phyloP scores from a whole-genome alignment of 2,329 filamentous ascomycete genomes.

The Beauveria medogensis region DNA sequence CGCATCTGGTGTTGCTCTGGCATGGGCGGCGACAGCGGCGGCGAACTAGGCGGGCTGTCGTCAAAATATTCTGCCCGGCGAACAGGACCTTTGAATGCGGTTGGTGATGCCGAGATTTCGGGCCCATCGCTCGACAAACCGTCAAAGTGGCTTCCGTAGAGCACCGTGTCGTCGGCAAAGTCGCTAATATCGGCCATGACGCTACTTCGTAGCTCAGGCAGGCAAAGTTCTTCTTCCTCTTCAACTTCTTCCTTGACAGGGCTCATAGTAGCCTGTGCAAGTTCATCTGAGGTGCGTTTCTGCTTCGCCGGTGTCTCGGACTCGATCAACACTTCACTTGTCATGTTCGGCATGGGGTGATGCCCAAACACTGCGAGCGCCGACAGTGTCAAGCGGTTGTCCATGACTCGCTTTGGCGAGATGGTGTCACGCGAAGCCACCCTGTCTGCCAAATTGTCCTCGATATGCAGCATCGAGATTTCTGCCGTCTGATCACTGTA shows the following conservation, averaged over 20 bases:
- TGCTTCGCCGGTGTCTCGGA: conserved; percentile 1
- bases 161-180: conserved; percentile 31
- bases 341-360: background rate
- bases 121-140: conserved; percentile 34
- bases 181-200: conserved; percentile 23
- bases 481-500: background rate
- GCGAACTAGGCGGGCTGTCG: conserved; percentile 42
- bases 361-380: background rate
- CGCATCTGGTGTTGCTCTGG: conserved; percentile 11
- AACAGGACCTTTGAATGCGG: conserved; percentile 21
- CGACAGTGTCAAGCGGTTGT: background rate
- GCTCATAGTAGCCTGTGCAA: conserved; percentile 11
- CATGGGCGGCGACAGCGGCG: conserved; percentile 23
- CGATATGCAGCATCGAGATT: background rate
- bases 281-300: conserved; percentile 4
- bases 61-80: conserved; percentile 28
- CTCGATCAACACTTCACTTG: background rate
- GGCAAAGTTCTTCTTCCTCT: conserved; percentile 25
- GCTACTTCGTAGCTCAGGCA: conserved; percentile 28
- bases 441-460: conserved; percentile 6
- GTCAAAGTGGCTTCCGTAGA: conserved; percentile 31
- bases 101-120: conserved; percentile 37
- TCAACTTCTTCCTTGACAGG: conserved; percentile 16
- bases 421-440: background rate
- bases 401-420: conserved; percentile 11